Conservation (phyloP, 2,329 filamentous ascomycete genomes). For the Clonostachys rhizophaga region DNA sequence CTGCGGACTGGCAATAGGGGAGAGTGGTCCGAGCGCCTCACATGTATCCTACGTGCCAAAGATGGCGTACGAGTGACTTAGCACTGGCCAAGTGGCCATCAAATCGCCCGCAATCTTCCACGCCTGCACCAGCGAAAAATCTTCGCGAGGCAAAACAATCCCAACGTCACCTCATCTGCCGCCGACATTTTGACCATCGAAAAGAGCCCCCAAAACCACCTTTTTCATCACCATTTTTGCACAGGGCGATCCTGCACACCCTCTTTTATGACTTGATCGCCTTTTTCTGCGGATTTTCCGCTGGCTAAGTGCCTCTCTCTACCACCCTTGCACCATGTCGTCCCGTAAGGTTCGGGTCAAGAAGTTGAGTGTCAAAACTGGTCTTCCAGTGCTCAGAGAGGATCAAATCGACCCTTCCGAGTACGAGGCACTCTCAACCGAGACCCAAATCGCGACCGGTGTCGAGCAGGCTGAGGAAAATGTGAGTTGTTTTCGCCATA, state of each 20-base stretch:
- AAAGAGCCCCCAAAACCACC: conserved; percentile 42
- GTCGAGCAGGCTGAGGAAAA: conserved; percentile 97
- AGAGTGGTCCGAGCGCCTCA: conserved; percentile 1
- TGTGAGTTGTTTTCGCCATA: conserved; percentile 56
- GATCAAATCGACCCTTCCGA: conserved; percentile 82
- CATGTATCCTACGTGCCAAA: neutral
- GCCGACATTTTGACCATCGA: conserved; percentile 44
- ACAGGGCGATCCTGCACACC: conserved; percentile 50
- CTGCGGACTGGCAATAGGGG: neutral
- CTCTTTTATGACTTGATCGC: conserved; percentile 57
- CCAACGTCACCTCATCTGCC: conserved; percentile 45
- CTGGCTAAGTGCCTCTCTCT: conserved; percentile 20
- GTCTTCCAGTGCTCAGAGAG: conserved; percentile 82
- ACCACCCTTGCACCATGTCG: conserved; percentile 46
- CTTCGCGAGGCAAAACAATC: conserved; percentile 48
- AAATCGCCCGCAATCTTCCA: conserved; percentile 10
- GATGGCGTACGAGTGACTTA: neutral
- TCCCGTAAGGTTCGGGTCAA: conserved; percentile 73
- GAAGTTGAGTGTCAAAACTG: conserved; percentile 90
- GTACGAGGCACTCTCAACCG: conserved; percentile 80
- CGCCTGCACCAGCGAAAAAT: conserved; percentile 43
- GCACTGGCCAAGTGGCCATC: neutral
- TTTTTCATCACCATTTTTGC: conserved; percentile 42
- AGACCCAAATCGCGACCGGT: conserved; percentile 87
- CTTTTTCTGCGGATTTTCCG: conserved; percentile 61